phyloP scores from a whole-genome alignment of 179 eudicot genomes.

The Gypsophila paniculata region DNA sequence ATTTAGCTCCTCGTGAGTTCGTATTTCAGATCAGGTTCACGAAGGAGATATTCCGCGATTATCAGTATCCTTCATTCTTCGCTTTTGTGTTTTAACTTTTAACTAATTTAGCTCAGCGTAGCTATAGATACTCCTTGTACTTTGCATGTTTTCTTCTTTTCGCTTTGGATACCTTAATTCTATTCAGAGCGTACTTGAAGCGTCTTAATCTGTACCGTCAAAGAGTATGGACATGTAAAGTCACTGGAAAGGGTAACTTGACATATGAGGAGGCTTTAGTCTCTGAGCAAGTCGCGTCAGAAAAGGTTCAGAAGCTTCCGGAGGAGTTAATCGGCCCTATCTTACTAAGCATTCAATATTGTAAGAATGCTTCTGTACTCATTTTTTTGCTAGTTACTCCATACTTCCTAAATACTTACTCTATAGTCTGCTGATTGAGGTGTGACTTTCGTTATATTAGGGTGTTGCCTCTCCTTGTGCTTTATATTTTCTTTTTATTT shows the following conservation, averaged over 20 bases:
- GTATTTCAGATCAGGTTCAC: slow-evolving; percentile 81
- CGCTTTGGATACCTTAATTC: slow-evolving; percentile 28
- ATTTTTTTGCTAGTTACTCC: not conserved
- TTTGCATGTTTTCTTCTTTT: not conserved
- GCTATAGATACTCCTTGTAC: not conserved
- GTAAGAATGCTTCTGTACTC: slow-evolving; percentile 40
- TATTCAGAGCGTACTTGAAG: slow-evolving; percentile 69
- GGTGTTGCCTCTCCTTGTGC: not conserved
- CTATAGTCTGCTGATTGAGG: slow-evolving; percentile 1
- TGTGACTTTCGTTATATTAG: not conserved
- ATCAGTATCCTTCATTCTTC: slow-evolving; percentile 51
- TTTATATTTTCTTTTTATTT: not conserved
- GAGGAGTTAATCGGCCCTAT: slow-evolving; percentile 61
- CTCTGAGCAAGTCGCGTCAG: slow-evolving; percentile 67
- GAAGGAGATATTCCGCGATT: slow-evolving; percentile 81
- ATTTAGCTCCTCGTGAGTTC: slow-evolving; percentile 61
- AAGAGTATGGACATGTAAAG: slow-evolving; percentile 88
- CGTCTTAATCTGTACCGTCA: slow-evolving; percentile 76
- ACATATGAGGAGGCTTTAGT: slow-evolving; percentile 93
- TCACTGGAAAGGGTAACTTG: slow-evolving; percentile 69
- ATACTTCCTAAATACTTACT: not conserved
- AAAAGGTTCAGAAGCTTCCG: slow-evolving; percentile 78
- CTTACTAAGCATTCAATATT: slow-evolving; percentile 71
- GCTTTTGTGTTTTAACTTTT: slow-evolving; percentile 5
- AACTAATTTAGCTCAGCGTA: not conserved